A percentile compares a stretch with the other conserved stretches of the same genome.
These are phyloP conservation scores for Nematodospora anomalae DNA, from an alignment of 1,139 yeast species.

Conservation along the genomic window DNA sequence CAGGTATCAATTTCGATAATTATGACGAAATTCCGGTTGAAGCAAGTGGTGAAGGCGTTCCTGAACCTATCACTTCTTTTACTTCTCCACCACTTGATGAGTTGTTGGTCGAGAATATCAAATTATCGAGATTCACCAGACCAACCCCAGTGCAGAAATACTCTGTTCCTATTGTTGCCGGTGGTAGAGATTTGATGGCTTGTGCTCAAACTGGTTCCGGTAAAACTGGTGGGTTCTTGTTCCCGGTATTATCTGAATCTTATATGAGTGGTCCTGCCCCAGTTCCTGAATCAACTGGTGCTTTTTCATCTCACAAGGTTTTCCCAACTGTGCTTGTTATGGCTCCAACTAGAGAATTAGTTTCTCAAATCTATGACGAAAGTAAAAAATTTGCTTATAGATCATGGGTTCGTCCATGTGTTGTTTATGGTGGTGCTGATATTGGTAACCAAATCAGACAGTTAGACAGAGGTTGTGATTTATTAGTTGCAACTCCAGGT, in stretches of 20 bases:
- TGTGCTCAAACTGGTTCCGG: constrained; percentile 99
- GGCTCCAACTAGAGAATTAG: constrained; percentile 99
- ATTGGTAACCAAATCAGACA: constrained; percentile 84
- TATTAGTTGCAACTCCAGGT: constrained; percentile 98
- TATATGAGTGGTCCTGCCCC: constrained; percentile 86
- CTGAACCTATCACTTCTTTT: constrained; percentile 87
- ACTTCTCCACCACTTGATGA: constrained; percentile 91
- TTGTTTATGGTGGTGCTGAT: constrained; percentile 98
- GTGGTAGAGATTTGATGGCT: constrained; percentile 98
- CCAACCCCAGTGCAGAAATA: constrained; percentile 99
- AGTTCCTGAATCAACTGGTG: constrained; percentile 52
- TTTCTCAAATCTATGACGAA: constrained; percentile 93
- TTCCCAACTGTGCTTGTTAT: constrained; percentile 92
- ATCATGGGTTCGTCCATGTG: constrained; percentile 98
- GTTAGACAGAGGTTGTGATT: constrained; percentile 91
- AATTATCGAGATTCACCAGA: constrained; percentile 83
- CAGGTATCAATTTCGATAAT: constrained; percentile 98
- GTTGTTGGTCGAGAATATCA: constrained; percentile 83
- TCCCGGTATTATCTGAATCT: constrained; percentile 95
- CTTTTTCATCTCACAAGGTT: constrained; percentile 71
- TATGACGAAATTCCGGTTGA: constrained; percentile 98
- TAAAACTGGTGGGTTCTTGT: constrained; percentile 98
- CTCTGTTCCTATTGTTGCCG: constrained; percentile 95
- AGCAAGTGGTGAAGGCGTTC: constrained; percentile 93
- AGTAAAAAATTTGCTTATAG: constrained; percentile 94